These are phyloP conservation scores for Mortierella sp. DNA, from an alignment of 371 early-diverging fungal species.

Conservation along the genomic window DNA sequence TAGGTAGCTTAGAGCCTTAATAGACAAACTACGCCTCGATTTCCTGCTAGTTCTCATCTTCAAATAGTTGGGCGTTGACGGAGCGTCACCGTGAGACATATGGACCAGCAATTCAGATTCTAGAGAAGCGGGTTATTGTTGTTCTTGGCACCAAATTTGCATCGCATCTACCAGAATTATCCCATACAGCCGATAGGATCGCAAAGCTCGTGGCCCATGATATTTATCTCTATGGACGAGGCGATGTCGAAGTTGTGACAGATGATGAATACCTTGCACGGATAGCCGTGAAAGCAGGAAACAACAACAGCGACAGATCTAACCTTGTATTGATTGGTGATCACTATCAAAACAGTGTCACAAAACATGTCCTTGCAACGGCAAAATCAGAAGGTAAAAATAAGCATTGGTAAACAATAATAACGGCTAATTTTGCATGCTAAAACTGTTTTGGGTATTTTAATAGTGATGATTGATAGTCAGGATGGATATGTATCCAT, in stretches of 20 bases:
- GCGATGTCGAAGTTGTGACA: conserved; percentile 66
- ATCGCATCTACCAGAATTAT: background rate
- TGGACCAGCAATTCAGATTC: conserved; percentile 70
- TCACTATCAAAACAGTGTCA: conserved; percentile 25
- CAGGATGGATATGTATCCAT: conserved; percentile 7
- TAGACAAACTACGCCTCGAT: background rate
- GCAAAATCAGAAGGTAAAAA: conserved; percentile 24
- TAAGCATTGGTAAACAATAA: background rate
- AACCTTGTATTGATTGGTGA: conserved; percentile 45
- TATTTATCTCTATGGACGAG: conserved; percentile 73
- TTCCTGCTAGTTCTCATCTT: conserved; percentile 39
- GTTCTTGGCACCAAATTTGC: conserved; percentile 25
- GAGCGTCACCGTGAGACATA: conserved; percentile 71
- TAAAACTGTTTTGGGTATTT: too few relatives aligned
- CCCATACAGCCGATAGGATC: conserved; percentile 41
- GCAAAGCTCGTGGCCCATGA: conserved; percentile 71
- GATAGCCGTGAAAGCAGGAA: background rate
- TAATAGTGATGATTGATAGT: conserved; percentile 24
- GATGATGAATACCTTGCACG: conserved; percentile 58
- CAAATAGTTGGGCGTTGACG: conserved; percentile 59
- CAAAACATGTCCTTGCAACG: conserved; percentile 17
- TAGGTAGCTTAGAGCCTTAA: background rate
- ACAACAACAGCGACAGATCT: background rate
- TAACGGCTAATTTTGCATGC: too few relatives aligned
- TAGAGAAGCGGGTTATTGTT: conserved; percentile 31